These are phyloP conservation scores for Verticillium isaacii DNA, from an alignment of 2,329 filamentous ascomycete species.

Conservation along the genomic window DNA sequence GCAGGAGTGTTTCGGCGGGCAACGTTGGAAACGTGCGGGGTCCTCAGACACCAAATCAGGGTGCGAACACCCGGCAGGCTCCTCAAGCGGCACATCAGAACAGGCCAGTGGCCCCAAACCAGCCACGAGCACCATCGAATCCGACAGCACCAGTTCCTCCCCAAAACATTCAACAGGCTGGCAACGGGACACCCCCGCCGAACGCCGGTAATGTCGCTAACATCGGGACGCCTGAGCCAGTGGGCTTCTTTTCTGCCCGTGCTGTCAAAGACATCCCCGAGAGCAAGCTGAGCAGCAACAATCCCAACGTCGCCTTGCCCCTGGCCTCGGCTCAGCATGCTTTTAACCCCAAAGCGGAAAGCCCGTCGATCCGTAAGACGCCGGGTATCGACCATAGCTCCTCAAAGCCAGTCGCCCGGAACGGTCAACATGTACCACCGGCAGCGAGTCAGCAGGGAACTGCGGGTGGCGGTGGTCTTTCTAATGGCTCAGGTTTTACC, in stretches of 20 bases:
- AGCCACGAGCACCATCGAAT: constrained; percentile 12
- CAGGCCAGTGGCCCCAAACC: constrained; percentile 14
- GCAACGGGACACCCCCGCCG: constrained; percentile 15
- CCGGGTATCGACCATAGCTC: constrained; percentile 78
- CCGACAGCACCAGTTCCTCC: constrained; percentile 10
- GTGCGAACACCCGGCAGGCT: constrained; percentile 16
- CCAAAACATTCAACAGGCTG: constrained; percentile 5
- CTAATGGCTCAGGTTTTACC: constrained; percentile 10
- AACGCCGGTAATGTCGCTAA: constrained; percentile 16
- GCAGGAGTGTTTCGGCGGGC: constrained; percentile 22
- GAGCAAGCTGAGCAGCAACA: constrained; percentile 29
- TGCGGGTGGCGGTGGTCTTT: constrained; percentile 12
- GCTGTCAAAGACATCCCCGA: constrained; percentile 55
- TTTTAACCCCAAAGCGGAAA: constrained; percentile 72
- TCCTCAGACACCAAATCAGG: constrained; percentile 30
- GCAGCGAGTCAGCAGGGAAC: constrained; percentile 15
- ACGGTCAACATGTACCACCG: constrained; percentile 46
- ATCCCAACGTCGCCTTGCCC: constrained; percentile 34
- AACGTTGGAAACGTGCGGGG: constrained; percentile 22
- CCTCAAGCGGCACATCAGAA: constrained; percentile 13
- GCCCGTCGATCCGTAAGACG: constrained; percentile 84
- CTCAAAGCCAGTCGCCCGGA: constrained; percentile 65
- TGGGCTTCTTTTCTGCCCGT: constrained; percentile 68
- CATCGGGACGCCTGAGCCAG: constrained; percentile 28
- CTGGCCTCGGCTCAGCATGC: constrained; percentile 37